Evolutionary conservation across 495 filamentous ascomycete species (phyloP).

Genomic region (Neurospora africana): DNA sequence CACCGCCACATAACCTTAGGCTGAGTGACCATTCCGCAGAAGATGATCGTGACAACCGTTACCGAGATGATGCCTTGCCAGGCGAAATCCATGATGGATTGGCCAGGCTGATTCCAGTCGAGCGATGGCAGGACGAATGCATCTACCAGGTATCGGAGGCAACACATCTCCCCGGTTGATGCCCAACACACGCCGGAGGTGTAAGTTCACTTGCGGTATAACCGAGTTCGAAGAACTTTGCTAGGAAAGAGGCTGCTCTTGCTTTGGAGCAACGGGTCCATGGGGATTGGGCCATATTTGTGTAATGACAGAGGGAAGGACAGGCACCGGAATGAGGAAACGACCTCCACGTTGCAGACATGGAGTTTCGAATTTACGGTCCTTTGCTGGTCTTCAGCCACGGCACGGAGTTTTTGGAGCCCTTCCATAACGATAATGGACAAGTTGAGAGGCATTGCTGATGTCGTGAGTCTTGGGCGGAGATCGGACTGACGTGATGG

Average conservation of each 20-base stretch:
- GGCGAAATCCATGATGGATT: background rate
- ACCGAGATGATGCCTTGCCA: background rate
- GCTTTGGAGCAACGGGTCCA: background rate
- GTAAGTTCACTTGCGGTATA: background rate
- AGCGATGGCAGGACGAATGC: background rate
- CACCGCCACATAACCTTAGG: background rate
- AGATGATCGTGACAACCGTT: background rate
- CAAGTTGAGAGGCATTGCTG: background rate
- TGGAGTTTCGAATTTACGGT: too few species aligned
- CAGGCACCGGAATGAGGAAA: too few species aligned
- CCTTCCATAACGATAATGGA: background rate
- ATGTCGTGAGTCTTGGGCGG: background rate
- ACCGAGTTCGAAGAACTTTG: accelerated
- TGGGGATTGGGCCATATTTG: background rate
- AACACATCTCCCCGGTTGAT: background rate
- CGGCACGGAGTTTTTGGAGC: background rate
- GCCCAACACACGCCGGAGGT: background rate
- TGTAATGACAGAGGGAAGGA: background rate
- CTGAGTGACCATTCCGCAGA: background rate
- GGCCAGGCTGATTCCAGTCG: background rate
- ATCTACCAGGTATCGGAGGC: background rate
- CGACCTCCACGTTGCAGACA: too few species aligned
- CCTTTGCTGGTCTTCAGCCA: background rate
- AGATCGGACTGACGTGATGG: background rate
- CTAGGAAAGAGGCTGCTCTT: background rate